Base-by-base conservation (phyloP, 2,329 filamentous ascomycete species). In the Fusarium sacchari region DNA sequence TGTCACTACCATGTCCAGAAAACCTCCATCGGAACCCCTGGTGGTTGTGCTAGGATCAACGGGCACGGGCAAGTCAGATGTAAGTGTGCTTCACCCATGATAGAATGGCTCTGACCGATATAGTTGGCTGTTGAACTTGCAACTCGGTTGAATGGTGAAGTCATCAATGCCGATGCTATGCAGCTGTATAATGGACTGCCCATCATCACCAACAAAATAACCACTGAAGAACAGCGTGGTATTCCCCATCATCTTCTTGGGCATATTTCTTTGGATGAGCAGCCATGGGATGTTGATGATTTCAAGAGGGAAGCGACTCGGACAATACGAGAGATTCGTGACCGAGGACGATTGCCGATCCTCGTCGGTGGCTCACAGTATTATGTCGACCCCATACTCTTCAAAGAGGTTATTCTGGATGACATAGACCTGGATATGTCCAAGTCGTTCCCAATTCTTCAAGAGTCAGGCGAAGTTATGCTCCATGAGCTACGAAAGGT, bases 91-190 rank as follows among this genome's bases (percentile, higher is more conserved):
- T 30, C 14, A 30, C 14, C 20, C 30, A 52, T 36, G 26, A 26
- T 5, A 32, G 30, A n/a, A 37, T 56, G 36, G 58, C 13, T 63
- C 60, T 71, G 43, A 68, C 69, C 20, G 7, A 53, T 49, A 12
- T 71, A 97, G 95, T 89, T 98, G 74, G 96, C 96, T 14, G 92
- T 99, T 44, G 94, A 97, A 72, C 84, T 99, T 58, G 96, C 97
- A 2, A 87, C 87, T 46, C 90, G 88, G 28, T 95, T 95, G 83
- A 92, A 96, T 81, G 96, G 97, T 79, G 96, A 99, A 82, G 89
- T 99, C 59, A 95, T 99, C 84, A 99, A 99, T 80, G 94, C 94
- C 52, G 96, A 99, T 86, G 96, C 96, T 43, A 97, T 99, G 95
- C 96, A 99, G 81, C 91, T 99, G 84, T 99, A 99, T 82, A 88